Percentiles rank a stretch among this genome's conserved stretches.
These are phyloP conservation scores for Aspergillus unguis DNA, from an alignment of 2,329 filamentous ascomycete species.

Conservation along the genomic window DNA sequence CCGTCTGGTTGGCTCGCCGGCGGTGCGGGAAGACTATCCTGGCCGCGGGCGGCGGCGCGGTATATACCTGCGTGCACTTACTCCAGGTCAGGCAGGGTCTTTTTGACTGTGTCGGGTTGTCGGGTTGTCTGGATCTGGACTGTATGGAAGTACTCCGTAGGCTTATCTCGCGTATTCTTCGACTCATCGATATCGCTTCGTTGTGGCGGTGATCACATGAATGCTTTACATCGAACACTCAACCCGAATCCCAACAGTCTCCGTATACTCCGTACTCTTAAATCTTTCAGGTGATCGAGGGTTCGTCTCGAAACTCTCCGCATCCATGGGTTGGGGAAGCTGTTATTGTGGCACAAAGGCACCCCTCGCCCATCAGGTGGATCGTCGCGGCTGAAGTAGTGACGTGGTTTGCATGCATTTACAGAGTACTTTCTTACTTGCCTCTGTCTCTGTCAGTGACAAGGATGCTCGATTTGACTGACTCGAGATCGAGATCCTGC, in stretches of 20 bases:
- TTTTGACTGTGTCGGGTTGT: too few species aligned
- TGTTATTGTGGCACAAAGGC: slow-evolving; percentile 10
- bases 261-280: too few species aligned
- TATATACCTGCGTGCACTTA: slow-evolving; percentile 1
- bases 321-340: slow-evolving; percentile 3
- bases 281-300: too few species aligned
- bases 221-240: too few species aligned
- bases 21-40: slow-evolving; percentile 8
- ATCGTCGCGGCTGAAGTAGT: slow-evolving; percentile 8
- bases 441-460: neutral
- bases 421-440: neutral
- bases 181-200: too few species aligned
- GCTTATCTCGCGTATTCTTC: too few species aligned
- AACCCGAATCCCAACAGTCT: too few species aligned
- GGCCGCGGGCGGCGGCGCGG: slow-evolving; percentile 5
- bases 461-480: neutral
- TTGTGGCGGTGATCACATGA: too few species aligned
- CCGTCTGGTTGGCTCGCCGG: slow-evolving; percentile 11
- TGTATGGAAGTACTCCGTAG: too few species aligned
- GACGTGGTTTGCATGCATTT: slow-evolving; percentile 4
- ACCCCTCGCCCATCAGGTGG: slow-evolving; percentile 6
- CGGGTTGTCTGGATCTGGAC: too few species aligned
- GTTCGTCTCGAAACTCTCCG: neutral
- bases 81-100: too few species aligned
- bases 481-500: neutral